Evolutionary conservation across 2,329 filamentous ascomycete genomes (phyloP), one percentile per base, ranked within the genome.

Genomic region (Xylariaceae sp.): DNA sequence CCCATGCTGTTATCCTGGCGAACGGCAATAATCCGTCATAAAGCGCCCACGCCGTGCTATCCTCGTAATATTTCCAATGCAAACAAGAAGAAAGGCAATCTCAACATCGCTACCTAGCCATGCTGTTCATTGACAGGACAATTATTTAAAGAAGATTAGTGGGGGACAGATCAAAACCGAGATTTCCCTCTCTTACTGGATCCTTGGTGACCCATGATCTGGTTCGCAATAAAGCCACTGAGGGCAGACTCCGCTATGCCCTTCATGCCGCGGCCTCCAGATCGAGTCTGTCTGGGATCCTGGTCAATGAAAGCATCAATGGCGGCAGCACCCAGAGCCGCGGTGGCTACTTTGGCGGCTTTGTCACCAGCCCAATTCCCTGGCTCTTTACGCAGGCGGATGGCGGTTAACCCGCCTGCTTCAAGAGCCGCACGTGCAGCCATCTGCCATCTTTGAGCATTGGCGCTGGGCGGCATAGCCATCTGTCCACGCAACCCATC

Each of bases 321-420:
- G 15, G 77, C 61, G 0, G 75, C 75, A 1, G 75, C 75, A 15
- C 74, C 74, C 1, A 78, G 51, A 2, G 75, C 75, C 2, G 75
- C 74, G 2, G 74, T 74, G 1, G 73, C 75, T 3, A 78, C 64
- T 45, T 74, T 74, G 40, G 72, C 72, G 5, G 74, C 75, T 54
- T 78, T 78, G 11, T 72, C 62, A 0, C 75, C 74, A 5, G 74
- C 62, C 75, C 75, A 78, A 1, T 69, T 63, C 2, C 74, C 71
- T 1, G 68, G 66, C 14, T 76, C 71, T 41, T 72, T 67, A 43
- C 73, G 72, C 42, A 72, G 66, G 42, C 72, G 68, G 64, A 76
- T 72, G 9, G 73, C 73, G 3, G 75, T 74, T 42, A 76, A 66
- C 1, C 75, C 75, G 33, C 75, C 75, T 1, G 75, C 75, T 32